Evolutionary conservation across 331 rosid genomes (phyloP), one percentile per base, ranked within the genome.

Genomic region (Phaseolus coccineus): DNA sequence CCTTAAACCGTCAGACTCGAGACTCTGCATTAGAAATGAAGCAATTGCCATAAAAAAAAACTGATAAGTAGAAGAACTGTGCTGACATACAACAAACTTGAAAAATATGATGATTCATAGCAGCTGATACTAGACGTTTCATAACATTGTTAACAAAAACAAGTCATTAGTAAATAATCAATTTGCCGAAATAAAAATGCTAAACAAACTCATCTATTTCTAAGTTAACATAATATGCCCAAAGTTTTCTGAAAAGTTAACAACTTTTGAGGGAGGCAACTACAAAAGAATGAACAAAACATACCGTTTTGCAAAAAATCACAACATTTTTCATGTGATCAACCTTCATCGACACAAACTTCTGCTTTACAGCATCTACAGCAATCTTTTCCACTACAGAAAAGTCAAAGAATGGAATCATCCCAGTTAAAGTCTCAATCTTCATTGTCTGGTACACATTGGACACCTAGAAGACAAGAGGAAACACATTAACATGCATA

Each of bases 311-410:
- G 69, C 80, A 56, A 76, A 87, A 84, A 46, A 83, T 58, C 10
- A 96, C 91, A 31, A 87, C 91, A 79, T 81, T 91, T 82, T 84
- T 91, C 88, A 82, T 91, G 85, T 96, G 93, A 72, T 96, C 99
- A 5, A 96, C 96, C 87, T 90, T 96, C 99, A 96, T 91, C 5
- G 93, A 90, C 22, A 93, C 82, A 76, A 93, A 96, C 47, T 90
- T 88, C 71, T 91, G 94, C 83, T 96, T 93, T 72, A 88, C 97
- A 73, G 99, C 99, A 84, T 96, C 99, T 50, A 91, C 99, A 27
- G 94, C 88, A 59, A 96, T 88, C 87, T 91, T 96, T 84, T 96
- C 99, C 53, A 96, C 92, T 0, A 79, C 85, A 13, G 97, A 81
- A 68, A 91, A 93, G 64, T 91, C 92, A 58, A 87, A 93, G 85